Percentiles rank a stretch among this genome's conserved stretches.
Conservation (phyloP, 2,329 filamentous ascomycete genomes). For the Cladophialophora exuberans region DNA sequence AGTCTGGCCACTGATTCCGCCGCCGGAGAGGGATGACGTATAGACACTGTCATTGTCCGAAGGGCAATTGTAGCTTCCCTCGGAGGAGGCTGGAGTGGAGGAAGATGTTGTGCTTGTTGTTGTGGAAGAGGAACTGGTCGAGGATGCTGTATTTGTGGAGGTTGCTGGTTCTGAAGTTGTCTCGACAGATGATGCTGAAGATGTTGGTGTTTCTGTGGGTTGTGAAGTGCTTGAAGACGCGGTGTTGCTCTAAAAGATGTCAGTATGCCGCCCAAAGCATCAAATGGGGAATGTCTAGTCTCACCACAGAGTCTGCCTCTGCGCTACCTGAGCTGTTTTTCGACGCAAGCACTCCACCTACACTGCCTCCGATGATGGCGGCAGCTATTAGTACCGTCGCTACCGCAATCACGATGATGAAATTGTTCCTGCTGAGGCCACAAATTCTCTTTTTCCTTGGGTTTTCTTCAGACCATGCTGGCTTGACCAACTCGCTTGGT, state of each 20-base stretch:
- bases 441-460: conserved; percentile 3
- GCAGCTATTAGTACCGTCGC: conserved; percentile 3
- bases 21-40: not conserved
- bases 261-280: not conserved
- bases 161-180: not conserved
- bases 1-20: not conserved
- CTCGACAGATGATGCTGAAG: not conserved
- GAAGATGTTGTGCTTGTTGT: not conserved
- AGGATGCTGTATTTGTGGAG: not conserved
- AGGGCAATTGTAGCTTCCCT: conserved; percentile 14
- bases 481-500: not conserved
- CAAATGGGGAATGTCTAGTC: not conserved
- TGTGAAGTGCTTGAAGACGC: not conserved
- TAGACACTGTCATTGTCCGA: conserved; percentile 7
- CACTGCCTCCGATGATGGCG: conserved; percentile 11
- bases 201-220: not conserved
- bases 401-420: conserved; percentile 9
- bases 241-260: conserved; percentile 6
- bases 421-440: not conserved
- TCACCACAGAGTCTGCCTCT: conserved; percentile 2
- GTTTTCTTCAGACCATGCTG: conserved; percentile 1
- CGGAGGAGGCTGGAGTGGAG: not conserved
- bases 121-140: not conserved
- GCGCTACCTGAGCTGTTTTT: conserved; percentile 1
- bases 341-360: conserved; percentile 8